Evolutionary conservation across 352 stramenopile species (phyloP).

Genomic region (Peronospora belbahrii): DNA sequence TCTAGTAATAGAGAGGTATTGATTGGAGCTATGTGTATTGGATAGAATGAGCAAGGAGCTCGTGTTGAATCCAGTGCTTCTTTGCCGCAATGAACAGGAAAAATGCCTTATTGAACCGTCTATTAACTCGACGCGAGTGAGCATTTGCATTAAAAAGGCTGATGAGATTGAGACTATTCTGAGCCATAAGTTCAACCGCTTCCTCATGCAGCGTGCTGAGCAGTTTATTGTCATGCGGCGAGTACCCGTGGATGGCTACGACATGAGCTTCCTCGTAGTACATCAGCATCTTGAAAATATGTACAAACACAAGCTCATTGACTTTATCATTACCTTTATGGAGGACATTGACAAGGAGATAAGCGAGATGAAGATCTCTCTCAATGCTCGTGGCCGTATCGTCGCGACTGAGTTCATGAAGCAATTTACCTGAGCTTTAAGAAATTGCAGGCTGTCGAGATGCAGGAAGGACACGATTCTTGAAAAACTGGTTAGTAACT

Average conservation of each 20-base stretch:
- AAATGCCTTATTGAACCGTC: slow-evolving; percentile 91
- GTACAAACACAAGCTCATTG: slow-evolving; percentile 95
- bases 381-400: slow-evolving; percentile 90
- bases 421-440: slow-evolving; percentile 64
- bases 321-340: slow-evolving; percentile 98
- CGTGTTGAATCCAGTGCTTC: slow-evolving; percentile 90
- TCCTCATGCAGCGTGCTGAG: slow-evolving; percentile 94
- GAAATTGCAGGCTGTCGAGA: background rate
- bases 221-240: slow-evolving; percentile 94
- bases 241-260: slow-evolving; percentile 88
- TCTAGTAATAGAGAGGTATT: background rate
- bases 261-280: slow-evolving; percentile 94
- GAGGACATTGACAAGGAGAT: slow-evolving; percentile 97
- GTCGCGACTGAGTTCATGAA: slow-evolving; percentile 94
- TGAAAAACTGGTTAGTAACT: background rate
- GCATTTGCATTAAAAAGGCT: slow-evolving; percentile 94
- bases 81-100: slow-evolving; percentile 91
- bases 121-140: slow-evolving; percentile 93
- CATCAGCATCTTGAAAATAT: slow-evolving; percentile 92
- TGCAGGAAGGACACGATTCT: background rate
- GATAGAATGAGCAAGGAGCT: slow-evolving; percentile 89
- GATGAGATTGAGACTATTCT: slow-evolving; percentile 92
- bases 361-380: slow-evolving; percentile 95
- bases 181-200: slow-evolving; percentile 92
- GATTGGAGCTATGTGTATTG: background rate